These are phyloP conservation scores for Starmerella vaccinii DNA, from an alignment of 805 yeast genomes.

Conservation along the genomic window DNA sequence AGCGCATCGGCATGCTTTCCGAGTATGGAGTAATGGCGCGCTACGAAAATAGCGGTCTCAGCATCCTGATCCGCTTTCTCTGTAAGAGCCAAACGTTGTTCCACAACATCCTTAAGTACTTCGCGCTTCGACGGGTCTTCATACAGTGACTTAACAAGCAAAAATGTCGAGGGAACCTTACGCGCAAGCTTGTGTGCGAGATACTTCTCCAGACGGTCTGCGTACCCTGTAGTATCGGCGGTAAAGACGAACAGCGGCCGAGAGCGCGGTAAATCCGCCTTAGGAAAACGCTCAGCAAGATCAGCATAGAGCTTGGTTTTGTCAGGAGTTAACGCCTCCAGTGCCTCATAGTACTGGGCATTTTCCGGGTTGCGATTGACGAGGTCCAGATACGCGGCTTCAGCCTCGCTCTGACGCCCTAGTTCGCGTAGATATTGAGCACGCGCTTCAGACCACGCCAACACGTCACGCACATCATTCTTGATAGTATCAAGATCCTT, in stretches of 20 bases:
- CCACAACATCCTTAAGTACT: conserved; percentile 10
- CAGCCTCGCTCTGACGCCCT: conserved; percentile 45
- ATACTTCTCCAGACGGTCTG: conserved; percentile 39
- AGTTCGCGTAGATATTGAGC: conserved; percentile 55
- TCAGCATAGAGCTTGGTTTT: conserved; percentile 46
- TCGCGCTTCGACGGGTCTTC: conserved; percentile 8
- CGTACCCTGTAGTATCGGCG: conserved; percentile 36
- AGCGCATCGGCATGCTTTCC: conserved; percentile 46
- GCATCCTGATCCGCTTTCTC: conserved; percentile 19
- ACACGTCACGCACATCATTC: conserved; percentile 36
- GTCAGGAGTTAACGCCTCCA: conserved; percentile 49
- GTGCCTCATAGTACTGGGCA: conserved; percentile 47
- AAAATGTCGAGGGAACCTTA: conserved; percentile 86
- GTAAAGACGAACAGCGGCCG: conserved; percentile 48
- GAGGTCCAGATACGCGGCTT: conserved; percentile 55
- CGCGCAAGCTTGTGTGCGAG: conserved; percentile 52
- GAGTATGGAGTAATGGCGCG: conserved; percentile 56
- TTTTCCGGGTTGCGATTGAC: conserved; percentile 82
- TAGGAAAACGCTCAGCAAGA: conserved; percentile 63
- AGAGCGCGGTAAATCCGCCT: conserved; percentile 66
- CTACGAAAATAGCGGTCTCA: conserved; percentile 16
- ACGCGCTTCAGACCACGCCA: conserved; percentile 52
- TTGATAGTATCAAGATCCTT: conserved; percentile 40
- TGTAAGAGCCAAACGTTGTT: neutral
- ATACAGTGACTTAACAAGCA: conserved; percentile 53